Evolutionary conservation across 129 eudicot genomes (phyloP), one percentile per base, ranked within the genome.

Genomic region (Smallanthus sonchifolius): DNA sequence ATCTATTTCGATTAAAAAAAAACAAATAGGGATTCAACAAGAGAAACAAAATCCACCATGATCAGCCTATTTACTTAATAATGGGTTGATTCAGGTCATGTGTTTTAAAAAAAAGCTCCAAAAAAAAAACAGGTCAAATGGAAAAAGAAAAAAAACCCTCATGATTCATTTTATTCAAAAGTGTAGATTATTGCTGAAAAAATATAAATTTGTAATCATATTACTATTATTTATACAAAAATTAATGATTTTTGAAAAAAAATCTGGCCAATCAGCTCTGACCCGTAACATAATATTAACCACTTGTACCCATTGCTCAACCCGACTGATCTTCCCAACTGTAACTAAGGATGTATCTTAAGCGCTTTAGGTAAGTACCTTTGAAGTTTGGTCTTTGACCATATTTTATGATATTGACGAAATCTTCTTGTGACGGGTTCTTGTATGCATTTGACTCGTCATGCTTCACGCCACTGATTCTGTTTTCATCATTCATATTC

Each of bases 321-420:
- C n/a, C n/a, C n/a, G n/a, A n/a, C n/a, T n/a, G n/a, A 24, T 24
- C 48, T 36, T 36, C 30, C 32, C 56, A 49, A 49, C 24, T 49
- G 24, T 49, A 49, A n/a, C n/a, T 4, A 32, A 35, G 20, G 43
- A 34, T 10, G 14, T 67, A 40, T 36, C 71, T 62, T 39, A 67
- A 16, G 55, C 11, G 10, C 6, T 36, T 14, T 56, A 60, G 49
- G n/a, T 16, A 56, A 64, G 37, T 84, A 93, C 98, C 98, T 86
- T 70, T 55, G 70, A 93, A 86, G 77, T 90, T 83, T 38, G 98
- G 98, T 72, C 98, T 84, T 83, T 87, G 79, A 19, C 97, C 97
- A 78, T 90, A 93, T 42, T 60, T 83, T 49, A 83, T 76, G 20
- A 13, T 70, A 65, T 69, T 80, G 32, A 77, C 37, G 65, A 70